Evolutionary conservation across 2,329 filamentous ascomycete genomes (phyloP).

Genomic region (Colletotrichum salicis): DNA sequence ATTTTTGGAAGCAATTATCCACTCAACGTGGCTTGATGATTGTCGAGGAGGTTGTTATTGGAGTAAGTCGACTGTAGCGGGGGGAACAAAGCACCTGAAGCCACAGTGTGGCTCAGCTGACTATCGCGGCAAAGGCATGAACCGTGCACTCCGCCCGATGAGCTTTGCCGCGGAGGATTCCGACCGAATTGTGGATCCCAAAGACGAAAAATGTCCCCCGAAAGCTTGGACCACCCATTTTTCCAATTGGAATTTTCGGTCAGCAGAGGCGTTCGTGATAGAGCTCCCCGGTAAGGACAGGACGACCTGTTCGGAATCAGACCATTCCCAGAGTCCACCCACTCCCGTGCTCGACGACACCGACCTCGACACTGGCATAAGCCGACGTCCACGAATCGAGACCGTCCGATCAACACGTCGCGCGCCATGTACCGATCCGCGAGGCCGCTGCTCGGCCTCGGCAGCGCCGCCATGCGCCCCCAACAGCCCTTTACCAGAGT

Average conservation of each 20-base stretch:
- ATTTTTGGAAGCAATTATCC: neutral
- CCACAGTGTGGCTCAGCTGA: neutral
- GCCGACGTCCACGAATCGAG: neutral
- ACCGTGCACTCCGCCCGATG: neutral
- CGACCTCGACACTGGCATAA: neutral
- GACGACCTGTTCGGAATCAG: neutral
- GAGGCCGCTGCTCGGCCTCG: constrained; percentile 30
- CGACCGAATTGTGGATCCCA: neutral
- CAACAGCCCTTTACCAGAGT: neutral
- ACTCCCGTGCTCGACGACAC: neutral
- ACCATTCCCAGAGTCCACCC: neutral
- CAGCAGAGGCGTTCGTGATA: neutral
- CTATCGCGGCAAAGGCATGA: neutral
- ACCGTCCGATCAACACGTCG: neutral
- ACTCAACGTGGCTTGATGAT: neutral
- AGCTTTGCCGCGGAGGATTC: neutral
- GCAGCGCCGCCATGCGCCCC: constrained; percentile 7
- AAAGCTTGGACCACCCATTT: constrained; percentile 30
- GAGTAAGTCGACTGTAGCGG: neutral
- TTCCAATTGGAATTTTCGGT: constrained; percentile 24
- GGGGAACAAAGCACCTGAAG: neutral
- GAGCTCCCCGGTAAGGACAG: neutral
- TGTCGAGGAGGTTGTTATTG: neutral
- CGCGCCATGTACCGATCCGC: constrained; percentile 27
- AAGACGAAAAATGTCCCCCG: neutral